Evolutionary conservation across 129 eudicot species (phyloP), one percentile per base, ranked within the genome.

Genomic region (Erigeron canadensis): DNA sequence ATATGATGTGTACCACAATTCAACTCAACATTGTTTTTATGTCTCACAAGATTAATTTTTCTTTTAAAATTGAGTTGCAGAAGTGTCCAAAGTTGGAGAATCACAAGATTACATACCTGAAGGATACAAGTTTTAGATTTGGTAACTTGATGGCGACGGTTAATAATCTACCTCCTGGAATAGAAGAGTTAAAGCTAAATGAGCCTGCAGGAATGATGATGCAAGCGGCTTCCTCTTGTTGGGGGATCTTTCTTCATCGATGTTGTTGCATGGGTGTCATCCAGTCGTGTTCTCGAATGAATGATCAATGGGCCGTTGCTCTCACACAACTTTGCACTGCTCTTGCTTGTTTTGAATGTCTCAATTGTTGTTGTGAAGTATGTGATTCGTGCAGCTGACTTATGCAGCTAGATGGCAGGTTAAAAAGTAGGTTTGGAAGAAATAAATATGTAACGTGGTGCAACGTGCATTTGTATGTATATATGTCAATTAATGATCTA

Each of bases 311-410:
- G 43, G 93, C 90, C 12, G 60, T 90, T 75, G 76, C 70, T 50
- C 58, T 81, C 3, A 65, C 99, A 2, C 99, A 95, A 71, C 71
- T 88, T 39, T 88, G 97, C 44, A 51, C 89, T 0, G 97, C 90
- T 10, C 94, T 95, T 66, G 85, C 99, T 8, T 95, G 97, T 78
- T 95, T 81, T 48, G 89, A 76, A 78, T 95, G 91, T 73, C 79
- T 95, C 34, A 73, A 82, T 16, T 79, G 91, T 23, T 95, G 97
- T 42, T 84, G 77, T 73, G 96, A 95, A 10, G 48, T 95, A 39
- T 95, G 93, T 67, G 84, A 65, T 21, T 61, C 74, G 7, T 84
- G 88, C 73, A 67, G 76, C 41, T n/a, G 73, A 85, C 21, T 77
- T 81, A 65, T 67, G 83, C 61, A 19, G 23, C 16, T 70, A 48